Conservation (phyloP, 148 eudicot species). For the Spergularia marina region DNA sequence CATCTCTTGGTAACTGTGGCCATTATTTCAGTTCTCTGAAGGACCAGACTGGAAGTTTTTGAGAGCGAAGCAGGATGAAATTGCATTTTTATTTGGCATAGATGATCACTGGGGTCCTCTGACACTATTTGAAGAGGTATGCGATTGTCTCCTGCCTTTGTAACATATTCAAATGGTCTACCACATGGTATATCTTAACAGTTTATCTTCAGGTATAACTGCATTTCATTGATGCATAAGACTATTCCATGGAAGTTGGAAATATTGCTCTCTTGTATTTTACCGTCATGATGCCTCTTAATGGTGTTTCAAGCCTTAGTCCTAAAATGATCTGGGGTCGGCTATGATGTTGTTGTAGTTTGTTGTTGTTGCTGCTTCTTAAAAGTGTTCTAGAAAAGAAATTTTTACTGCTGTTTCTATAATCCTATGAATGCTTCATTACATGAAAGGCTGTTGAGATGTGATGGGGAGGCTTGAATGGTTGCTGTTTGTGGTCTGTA, state of each 20-base stretch:
- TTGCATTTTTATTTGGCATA: conserved; percentile 67
- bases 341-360: too few species aligned
- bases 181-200: background rate
- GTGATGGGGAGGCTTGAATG: too few species aligned
- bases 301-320: too few species aligned
- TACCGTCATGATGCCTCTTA: background rate
- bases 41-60: conserved; percentile 79
- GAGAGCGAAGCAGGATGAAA: conserved; percentile 51
- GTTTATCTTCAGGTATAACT: background rate
- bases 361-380: too few species aligned
- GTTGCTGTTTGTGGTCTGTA: too few species aligned
- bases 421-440: too few species aligned
- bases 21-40: conserved; percentile 50
- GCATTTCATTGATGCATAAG: background rate
- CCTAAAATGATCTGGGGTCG: too few species aligned
- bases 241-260: too few species aligned
- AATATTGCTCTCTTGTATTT: background rate
- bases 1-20: conserved; percentile 5
- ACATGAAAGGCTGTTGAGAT: too few species aligned
- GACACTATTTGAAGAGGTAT: conserved; percentile 74
- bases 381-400: too few species aligned
- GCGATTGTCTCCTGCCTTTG: background rate
- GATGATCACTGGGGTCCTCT: conserved; percentile 96
- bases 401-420: too few species aligned
- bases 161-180: background rate